Percentiles rank a stretch among this genome's conserved stretches.
phyloP scores from a whole-genome alignment of 805 yeast species.

The Tetrapisispora taiwanensis region DNA sequence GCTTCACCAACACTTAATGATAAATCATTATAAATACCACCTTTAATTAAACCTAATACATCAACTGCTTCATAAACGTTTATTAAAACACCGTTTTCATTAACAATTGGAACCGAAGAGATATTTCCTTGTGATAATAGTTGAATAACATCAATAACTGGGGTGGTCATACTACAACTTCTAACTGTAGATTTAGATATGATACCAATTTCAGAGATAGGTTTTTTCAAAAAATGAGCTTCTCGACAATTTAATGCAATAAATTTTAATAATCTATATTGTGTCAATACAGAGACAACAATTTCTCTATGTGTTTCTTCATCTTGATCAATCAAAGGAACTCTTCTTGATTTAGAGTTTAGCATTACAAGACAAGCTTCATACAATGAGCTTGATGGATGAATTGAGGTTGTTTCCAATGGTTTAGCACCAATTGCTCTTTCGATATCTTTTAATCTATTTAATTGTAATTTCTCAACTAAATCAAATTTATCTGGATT shows the following conservation, averaged over 20 bases:
- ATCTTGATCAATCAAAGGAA: conserved; percentile 89
- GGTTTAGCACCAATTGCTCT: conserved; percentile 77
- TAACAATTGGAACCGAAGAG: conserved; percentile 87
- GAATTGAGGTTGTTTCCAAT: conserved; percentile 76
- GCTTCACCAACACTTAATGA: conserved; percentile 94
- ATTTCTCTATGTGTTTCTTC: conserved; percentile 88
- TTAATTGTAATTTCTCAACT: conserved; percentile 75
- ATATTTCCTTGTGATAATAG: conserved; percentile 69
- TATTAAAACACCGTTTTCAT: conserved; percentile 51
- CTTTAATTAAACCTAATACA: conserved; percentile 82
- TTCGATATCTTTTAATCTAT: conserved; percentile 80
- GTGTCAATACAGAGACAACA: conserved; percentile 90
- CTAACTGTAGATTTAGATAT: conserved; percentile 50
- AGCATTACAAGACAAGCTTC: conserved; percentile 93
- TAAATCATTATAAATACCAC: conserved; percentile 86
- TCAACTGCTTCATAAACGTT: conserved; percentile 96
- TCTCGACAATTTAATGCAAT: conserved; percentile 95
- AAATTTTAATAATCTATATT: conserved; percentile 89
- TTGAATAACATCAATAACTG: conserved; percentile 88
- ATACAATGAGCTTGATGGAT: conserved; percentile 79
- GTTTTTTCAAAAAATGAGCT: conserved; percentile 69
- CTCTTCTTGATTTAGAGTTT: conserved; percentile 79
- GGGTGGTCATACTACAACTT: conserved; percentile 80
- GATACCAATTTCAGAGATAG: conserved; percentile 59
- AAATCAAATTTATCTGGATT: conserved; percentile 80